A percentile compares a stretch with the other conserved stretches of the same genome.
phyloP scores from a whole-genome alignment of 768 basidiomycete species.

The Myochromella boudieri region DNA sequence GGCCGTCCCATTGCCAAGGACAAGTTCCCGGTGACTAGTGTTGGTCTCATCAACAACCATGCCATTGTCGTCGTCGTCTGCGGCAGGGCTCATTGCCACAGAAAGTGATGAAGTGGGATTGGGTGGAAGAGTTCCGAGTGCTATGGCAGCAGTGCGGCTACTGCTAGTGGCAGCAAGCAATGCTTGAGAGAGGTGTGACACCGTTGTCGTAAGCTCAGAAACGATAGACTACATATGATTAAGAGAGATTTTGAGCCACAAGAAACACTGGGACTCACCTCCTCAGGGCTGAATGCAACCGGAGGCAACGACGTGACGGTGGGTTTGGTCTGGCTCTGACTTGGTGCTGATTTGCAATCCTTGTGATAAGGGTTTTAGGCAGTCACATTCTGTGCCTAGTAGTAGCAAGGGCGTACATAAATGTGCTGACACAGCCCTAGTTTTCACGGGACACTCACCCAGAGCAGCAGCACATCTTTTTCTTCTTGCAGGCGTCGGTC shows the following conservation, averaged over 20 bases:
- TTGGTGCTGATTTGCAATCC: not conserved
- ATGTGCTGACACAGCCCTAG: not conserved
- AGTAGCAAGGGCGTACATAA: not conserved
- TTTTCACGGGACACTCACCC: not conserved
- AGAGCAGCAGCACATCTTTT: not conserved
- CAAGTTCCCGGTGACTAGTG: not conserved
- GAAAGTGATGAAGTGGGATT: not conserved
- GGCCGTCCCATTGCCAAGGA: conserved; percentile 1
- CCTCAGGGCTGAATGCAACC: no score
- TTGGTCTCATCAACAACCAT: not conserved
- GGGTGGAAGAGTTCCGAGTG: not conserved
- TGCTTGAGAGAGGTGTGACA: conserved; percentile 1
- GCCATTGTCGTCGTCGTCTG: not conserved
- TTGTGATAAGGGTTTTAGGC: not conserved
- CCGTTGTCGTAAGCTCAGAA: not conserved
- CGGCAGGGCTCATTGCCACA: not conserved
- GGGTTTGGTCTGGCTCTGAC: not conserved
- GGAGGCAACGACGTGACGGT: no score
- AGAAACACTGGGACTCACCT: not conserved
- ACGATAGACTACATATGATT: not conserved
- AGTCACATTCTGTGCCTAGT: not conserved
- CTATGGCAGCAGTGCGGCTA: not conserved
- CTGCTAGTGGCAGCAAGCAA: not conserved
- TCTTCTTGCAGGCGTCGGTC: not conserved
- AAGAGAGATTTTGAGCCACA: not conserved